Evolutionary conservation across 768 basidiomycete genomes (phyloP), one percentile per base, ranked within the genome.

Genomic region (Pleurotus pulmonarius): DNA sequence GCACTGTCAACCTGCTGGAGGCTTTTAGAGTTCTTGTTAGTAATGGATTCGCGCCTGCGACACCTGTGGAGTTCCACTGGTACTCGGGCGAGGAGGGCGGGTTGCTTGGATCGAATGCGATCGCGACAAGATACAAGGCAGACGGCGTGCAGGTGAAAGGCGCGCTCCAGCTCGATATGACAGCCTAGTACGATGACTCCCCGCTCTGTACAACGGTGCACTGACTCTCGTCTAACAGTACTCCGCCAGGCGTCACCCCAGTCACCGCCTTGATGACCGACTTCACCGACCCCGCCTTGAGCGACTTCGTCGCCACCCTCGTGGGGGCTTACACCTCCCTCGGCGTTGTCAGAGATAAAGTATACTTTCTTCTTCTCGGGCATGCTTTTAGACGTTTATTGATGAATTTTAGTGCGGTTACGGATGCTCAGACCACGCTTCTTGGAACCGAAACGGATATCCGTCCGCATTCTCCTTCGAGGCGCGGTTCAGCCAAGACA

Each of bases 81-180:
- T 80, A 77, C 61, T 69, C 75, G 18, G 76, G 70, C 25, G 77
- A 79, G 59, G 76, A 77, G 56, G 76, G 65, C 44, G 78, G 78
- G 8, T 68, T 76, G 3, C 64, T 78, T 4, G 83, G 83, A 18
- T 77, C 78, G 40, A 80, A 82, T 58, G 83, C 81, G 4, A 73
- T 86, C 56, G 82, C 79, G 3, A 73, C 73, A 24, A 67, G 64
- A 25, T 83, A 83, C 67, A 77, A 78, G 63, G 73, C 67, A 49
- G 61, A 70, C 15, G 76, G 75, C 3, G 69, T 70, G 46, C 67
- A 72, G 24, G 76, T 84, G n/a, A 75, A 74, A 37, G 83, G 77
- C 0, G 82, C 83, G 74, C 72, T 77, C 62, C 67, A 81, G 56
- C 62, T 79, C 16, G 78, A 77, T 45, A 75, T 74, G 67, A 68